Percentiles rank a stretch among this genome's conserved stretches.
phyloP scores from a whole-genome alignment of 768 basidiomycete genomes.

The Lactarius hengduanensis region DNA sequence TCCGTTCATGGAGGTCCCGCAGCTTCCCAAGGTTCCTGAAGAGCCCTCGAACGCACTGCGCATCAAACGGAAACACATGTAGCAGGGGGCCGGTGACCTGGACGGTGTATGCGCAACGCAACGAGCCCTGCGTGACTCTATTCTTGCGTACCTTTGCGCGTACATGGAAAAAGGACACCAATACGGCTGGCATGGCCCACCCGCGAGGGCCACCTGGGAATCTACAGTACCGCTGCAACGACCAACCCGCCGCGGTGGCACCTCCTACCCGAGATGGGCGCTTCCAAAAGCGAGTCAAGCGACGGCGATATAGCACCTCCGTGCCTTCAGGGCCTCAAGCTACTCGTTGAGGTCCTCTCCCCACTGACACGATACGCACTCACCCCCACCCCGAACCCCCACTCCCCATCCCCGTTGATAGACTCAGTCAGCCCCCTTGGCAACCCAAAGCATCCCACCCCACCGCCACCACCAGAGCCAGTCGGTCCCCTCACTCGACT shows the following conservation, averaged over 20 bases:
- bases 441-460: not conserved
- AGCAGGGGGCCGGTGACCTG: not conserved
- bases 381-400: not conserved
- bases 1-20: not conserved
- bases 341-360: not conserved
- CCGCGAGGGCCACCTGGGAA: not conserved
- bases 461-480: not conserved
- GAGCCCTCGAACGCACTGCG: not conserved
- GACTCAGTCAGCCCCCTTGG: not conserved
- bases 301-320: not conserved
- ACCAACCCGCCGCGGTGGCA: not conserved
- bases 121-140: not conserved
- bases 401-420: not conserved
- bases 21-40: not conserved
- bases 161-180: not conserved
- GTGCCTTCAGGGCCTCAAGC: not conserved
- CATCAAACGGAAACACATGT: not conserved
- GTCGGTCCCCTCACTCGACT: not conserved
- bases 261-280: constrained; percentile 1
- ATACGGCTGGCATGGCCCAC: not conserved
- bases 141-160: not conserved
- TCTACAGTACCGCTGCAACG: not conserved
- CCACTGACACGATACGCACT: not conserved
- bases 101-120: not conserved
- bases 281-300: not conserved